Evolutionary conservation across 2,329 filamentous ascomycete genomes (phyloP).

Genomic region (Amylocarpus encephaloides): DNA sequence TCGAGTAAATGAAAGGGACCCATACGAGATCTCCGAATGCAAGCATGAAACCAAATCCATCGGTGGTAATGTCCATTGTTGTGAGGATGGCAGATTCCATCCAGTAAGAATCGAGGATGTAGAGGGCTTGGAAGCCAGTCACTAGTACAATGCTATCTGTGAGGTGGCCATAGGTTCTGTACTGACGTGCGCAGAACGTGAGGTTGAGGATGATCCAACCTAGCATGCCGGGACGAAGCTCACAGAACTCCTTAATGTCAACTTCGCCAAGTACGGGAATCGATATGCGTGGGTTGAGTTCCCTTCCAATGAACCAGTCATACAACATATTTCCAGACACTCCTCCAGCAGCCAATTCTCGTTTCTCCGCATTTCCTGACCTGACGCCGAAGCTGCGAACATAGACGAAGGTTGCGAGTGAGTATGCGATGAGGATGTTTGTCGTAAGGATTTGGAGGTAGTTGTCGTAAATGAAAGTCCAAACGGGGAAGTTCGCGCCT

Average conservation of each 20-base stretch:
- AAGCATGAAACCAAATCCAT: slow-evolving; percentile 94
- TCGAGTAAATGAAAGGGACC: slow-evolving; percentile 84
- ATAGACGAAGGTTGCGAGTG: slow-evolving; percentile 73
- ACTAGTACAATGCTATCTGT: slow-evolving; percentile 83
- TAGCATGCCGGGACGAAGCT: slow-evolving; percentile 85
- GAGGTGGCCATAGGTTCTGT: slow-evolving; percentile 73
- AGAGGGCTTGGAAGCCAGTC: slow-evolving; percentile 69
- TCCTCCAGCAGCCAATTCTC: slow-evolving; percentile 77
- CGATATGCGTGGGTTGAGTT: slow-evolving; percentile 81
- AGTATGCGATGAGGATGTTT: slow-evolving; percentile 71
- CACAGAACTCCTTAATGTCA: slow-evolving; percentile 85
- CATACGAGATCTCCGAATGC: slow-evolving; percentile 88
- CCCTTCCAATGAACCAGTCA: slow-evolving; percentile 94
- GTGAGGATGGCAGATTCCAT: slow-evolving; percentile 87
- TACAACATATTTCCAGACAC: slow-evolving; percentile 80
- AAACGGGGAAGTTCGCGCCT: slow-evolving; percentile 77
- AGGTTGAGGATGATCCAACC: slow-evolving; percentile 84
- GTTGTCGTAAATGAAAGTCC: slow-evolving; percentile 90
- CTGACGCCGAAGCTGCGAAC: slow-evolving; percentile 75
- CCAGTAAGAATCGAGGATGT: slow-evolving; percentile 77
- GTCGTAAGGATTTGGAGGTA: slow-evolving; percentile 79
- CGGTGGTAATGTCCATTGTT: slow-evolving; percentile 88
- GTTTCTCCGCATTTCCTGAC: slow-evolving; percentile 61
- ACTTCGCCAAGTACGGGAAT: slow-evolving; percentile 77
- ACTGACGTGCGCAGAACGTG: slow-evolving; percentile 80